A percentile compares a stretch with the other conserved stretches of the same genome.
phyloP scores from a whole-genome alignment of 169 alveolate genomes.

The Plasmodium chabaudi region DNA sequence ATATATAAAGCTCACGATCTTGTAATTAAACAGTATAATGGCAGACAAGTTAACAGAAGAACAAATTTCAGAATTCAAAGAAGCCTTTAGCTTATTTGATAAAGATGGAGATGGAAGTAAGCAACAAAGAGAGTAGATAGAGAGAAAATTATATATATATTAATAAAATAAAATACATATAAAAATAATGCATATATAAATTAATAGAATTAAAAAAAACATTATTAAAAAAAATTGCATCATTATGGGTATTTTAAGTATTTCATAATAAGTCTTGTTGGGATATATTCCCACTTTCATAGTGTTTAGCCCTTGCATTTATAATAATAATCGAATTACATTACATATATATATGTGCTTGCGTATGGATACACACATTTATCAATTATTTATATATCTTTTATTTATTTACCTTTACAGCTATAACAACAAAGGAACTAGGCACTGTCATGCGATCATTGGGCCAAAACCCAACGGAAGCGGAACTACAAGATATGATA shows the following conservation, averaged over 20 bases:
- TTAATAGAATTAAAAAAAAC: constrained; percentile 5
- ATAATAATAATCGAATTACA: too few relatives aligned
- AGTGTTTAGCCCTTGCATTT: too few relatives aligned
- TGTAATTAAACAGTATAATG: constrained; percentile 85
- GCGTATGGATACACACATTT: neutral
- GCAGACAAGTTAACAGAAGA: constrained; percentile 99
- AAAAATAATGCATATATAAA: neutral
- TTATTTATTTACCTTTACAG: constrained; percentile 77
- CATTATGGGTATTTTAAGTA: neutral
- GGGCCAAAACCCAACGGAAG: constrained; percentile 98
- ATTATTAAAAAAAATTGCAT: constrained; percentile 8
- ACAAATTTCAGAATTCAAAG: constrained; percentile 99
- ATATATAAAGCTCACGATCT: neutral
- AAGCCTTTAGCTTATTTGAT: constrained; percentile 99
- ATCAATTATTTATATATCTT: constrained; percentile 4
- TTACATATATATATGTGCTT: too few relatives aligned
- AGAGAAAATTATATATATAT: constrained; percentile 1
- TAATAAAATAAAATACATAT: neutral
- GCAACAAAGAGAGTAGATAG: constrained; percentile 11
- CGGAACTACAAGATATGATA: constrained; percentile 96
- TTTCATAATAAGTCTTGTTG: too few relatives aligned
- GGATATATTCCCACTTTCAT: too few relatives aligned
- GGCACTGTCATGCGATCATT: constrained; percentile 96
- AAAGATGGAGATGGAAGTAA: constrained; percentile 99
- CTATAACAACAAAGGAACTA: constrained; percentile 96